Conservation (phyloP, 306 rosid species). For the Hippophae gyantsensis region DNA sequence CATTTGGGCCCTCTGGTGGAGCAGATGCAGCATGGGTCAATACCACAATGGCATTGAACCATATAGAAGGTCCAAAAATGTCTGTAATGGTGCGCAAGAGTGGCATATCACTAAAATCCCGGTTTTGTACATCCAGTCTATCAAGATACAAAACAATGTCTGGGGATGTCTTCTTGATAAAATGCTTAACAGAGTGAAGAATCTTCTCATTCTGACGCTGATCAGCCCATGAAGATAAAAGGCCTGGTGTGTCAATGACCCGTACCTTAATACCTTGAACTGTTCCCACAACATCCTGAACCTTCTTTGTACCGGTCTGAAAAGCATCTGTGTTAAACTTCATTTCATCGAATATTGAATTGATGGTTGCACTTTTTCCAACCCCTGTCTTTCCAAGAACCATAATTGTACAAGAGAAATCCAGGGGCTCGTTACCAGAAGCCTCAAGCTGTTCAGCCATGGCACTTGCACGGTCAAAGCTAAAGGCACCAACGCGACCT, state of each 20-base stretch:
- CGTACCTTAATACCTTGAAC: conserved; percentile 93
- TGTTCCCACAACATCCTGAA: conserved; percentile 93
- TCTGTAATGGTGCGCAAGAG: conserved; percentile 84
- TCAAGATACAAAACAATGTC: conserved; percentile 93
- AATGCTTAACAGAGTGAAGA: conserved; percentile 63
- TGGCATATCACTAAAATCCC: conserved; percentile 96
- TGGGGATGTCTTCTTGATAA: conserved; percentile 88
- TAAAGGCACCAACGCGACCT: conserved; percentile 93
- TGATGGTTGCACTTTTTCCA: conserved; percentile 96
- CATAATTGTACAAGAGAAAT: conserved; percentile 94
- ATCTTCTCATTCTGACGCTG: conserved; percentile 84
- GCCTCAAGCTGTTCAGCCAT: conserved; percentile 99
- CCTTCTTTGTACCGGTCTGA: conserved; percentile 79
- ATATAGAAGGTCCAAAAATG: conserved; percentile 82
- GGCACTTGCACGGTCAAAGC: conserved; percentile 98
- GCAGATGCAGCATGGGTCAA: conserved; percentile 97
- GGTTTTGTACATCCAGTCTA: conserved; percentile 87
- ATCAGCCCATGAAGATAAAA: conserved; percentile 81
- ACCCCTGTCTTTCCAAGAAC: conserved; percentile 96
- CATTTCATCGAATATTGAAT: conserved; percentile 89
- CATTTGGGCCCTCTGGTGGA: conserved; percentile 97
- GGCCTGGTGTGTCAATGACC: conserved; percentile 96
- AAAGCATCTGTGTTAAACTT: conserved; percentile 86
- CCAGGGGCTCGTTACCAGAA: conserved; percentile 86
- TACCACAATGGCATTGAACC: conserved; percentile 98